phyloP scores from a whole-genome alignment of 495 filamentous ascomycete genomes.

The Annulohypoxylon maeteangense region DNA sequence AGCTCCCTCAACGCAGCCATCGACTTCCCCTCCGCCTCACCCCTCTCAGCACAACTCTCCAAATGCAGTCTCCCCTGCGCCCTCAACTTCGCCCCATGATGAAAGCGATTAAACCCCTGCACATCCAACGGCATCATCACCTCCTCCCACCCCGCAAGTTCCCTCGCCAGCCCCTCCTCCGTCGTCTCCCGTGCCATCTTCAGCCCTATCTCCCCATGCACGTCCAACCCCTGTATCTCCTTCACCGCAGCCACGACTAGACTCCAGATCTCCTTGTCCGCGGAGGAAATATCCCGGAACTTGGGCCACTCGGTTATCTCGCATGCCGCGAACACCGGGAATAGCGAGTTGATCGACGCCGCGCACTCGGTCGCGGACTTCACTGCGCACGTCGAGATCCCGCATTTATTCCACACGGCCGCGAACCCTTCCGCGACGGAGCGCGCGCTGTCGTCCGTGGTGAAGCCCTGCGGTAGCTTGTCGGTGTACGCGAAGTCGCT shows the following conservation, averaged over 20 bases:
- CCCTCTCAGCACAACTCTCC: conserved; percentile 8
- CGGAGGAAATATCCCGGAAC: conserved; percentile 6
- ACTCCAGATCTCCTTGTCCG: conserved; percentile 7
- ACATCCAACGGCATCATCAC: conserved; percentile 16
- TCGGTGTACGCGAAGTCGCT: conserved; percentile 30
- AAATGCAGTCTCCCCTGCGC: conserved; percentile 19
- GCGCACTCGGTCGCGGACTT: conserved; percentile 4
- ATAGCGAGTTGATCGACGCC: conserved; percentile 4
- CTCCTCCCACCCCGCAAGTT: conserved; percentile 17
- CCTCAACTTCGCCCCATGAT: conserved; percentile 17
- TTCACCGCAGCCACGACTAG: conserved; percentile 12
- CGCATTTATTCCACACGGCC: conserved; percentile 6
- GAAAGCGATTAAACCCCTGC: conserved; percentile 27
- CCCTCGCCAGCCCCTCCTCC: neutral
- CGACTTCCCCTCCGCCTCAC: conserved; percentile 21
- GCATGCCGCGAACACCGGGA: conserved; percentile 19
- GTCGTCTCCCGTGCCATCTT: neutral
- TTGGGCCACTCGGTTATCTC: conserved; percentile 19
- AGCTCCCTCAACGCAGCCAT: conserved; percentile 32
- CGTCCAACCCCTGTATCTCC: conserved; percentile 23
- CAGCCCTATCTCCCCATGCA: conserved; percentile 20
- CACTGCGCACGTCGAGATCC: conserved; percentile 5
- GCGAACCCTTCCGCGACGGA: conserved; percentile 18
- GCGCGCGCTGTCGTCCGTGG: conserved; percentile 13
- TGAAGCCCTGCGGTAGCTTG: conserved; percentile 3